Conservation (phyloP, 768 basidiomycete species). For the Saitozyma podzolica region DNA sequence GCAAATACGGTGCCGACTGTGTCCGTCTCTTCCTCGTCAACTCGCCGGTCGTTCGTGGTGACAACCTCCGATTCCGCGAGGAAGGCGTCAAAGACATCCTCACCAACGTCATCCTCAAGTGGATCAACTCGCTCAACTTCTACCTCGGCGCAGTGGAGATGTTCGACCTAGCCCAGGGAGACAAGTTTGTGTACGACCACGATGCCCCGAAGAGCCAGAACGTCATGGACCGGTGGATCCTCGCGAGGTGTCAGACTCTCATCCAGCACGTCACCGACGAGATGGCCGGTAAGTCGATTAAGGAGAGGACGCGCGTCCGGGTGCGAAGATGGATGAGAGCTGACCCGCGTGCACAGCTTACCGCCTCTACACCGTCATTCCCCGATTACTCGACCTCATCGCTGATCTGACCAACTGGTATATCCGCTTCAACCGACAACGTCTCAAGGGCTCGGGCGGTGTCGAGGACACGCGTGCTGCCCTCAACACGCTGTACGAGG, state of each 20-base stretch:
- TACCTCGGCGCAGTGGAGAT: constrained; percentile 92
- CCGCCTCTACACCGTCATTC: constrained; percentile 94
- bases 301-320: no score
- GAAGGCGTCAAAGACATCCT: constrained; percentile 96
- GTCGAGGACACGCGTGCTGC: constrained; percentile 81
- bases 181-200: constrained; percentile 83
- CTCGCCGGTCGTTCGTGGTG: constrained; percentile 95
- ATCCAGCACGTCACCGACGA: constrained; percentile 87
- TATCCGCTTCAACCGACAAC: constrained; percentile 94
- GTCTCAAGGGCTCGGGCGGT: constrained; percentile 93
- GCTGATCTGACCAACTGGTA: constrained; percentile 99
- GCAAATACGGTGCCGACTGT: constrained; percentile 92
- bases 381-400: constrained; percentile 84
- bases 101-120: constrained; percentile 92
- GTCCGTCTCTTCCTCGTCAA: constrained; percentile 98
- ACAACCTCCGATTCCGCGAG: constrained; percentile 96
- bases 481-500: constrained; percentile 93
- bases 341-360: constrained; percentile 59
- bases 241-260: constrained; percentile 95
- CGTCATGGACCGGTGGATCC: constrained; percentile 98
- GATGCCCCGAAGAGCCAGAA: constrained; percentile 79
- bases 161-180: constrained; percentile 73
- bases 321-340: constrained; percentile 1
- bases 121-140: constrained; percentile 99
- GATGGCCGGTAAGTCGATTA: constrained; percentile 68